These are phyloP conservation scores for Marsdenia floribunda DNA, from an alignment of 257 asterid species.

Conservation along the genomic window DNA sequence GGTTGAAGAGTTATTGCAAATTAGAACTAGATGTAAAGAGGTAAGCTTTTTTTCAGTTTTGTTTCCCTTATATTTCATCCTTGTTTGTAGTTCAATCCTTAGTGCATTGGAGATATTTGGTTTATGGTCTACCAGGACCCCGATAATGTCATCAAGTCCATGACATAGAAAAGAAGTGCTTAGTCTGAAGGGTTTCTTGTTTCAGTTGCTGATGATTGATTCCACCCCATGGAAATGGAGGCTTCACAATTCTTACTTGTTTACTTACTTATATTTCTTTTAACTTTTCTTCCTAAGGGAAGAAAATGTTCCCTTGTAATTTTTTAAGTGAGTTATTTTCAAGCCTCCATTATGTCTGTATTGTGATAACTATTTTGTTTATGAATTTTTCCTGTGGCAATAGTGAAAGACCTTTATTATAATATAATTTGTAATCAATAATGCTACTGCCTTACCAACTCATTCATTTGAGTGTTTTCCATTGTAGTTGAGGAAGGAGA, in stretches of 20 bases:
- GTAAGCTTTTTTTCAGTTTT: constrained; percentile 25
- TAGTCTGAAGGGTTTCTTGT: background rate
- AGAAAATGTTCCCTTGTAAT: background rate
- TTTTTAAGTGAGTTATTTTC: background rate
- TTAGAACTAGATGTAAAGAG: constrained; percentile 67
- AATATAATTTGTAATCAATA: constrained; percentile 1
- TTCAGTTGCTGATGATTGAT: background rate
- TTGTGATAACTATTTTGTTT: background rate
- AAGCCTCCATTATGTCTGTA: background rate
- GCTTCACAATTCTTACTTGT: background rate
- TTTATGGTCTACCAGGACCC: background rate
- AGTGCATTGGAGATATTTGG: background rate
- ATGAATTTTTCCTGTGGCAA: background rate
- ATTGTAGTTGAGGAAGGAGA: constrained; percentile 69
- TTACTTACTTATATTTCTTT: background rate
- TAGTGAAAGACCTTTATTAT: background rate
- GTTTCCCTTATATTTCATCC: background rate
- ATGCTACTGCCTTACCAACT: background rate
- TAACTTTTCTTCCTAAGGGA: background rate
- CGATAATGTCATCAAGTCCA: background rate
- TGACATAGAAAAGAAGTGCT: background rate
- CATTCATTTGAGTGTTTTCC: constrained; percentile 8
- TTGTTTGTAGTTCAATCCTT: background rate
- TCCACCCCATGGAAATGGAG: background rate
- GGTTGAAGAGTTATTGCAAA: constrained; percentile 50